A percentile compares a stretch with the other conserved stretches of the same genome.
These are phyloP conservation scores for Themeda triandra DNA, from an alignment of 176 grass and related monocot species.

Conservation along the genomic window DNA sequence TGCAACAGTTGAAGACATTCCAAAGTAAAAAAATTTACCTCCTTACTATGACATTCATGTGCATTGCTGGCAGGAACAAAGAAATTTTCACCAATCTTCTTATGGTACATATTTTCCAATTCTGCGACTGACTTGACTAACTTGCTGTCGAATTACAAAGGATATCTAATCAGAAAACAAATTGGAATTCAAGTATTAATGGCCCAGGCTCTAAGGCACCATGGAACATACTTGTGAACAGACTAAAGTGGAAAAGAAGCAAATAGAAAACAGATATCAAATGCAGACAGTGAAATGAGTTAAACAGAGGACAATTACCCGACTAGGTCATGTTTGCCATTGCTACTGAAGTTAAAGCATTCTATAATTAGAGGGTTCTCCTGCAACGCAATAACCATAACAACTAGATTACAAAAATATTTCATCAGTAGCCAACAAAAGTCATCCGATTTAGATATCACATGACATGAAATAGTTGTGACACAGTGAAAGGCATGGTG, in stretches of 20 bases:
- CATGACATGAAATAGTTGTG: neutral
- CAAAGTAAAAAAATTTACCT: constrained; percentile 47
- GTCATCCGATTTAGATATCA: neutral
- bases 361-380: constrained; percentile 91
- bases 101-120: constrained; percentile 73
- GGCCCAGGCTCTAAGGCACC: constrained; percentile 28
- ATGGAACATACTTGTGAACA: constrained; percentile 21
- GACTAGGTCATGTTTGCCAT: constrained; percentile 92
- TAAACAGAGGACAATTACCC: constrained; percentile 64
- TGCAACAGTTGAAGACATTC: constrained; percentile 19
- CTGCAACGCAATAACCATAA: constrained; percentile 58
- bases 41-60: constrained; percentile 81
- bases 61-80: constrained; percentile 62
- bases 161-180: constrained; percentile 57
- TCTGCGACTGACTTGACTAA: constrained; percentile 85
- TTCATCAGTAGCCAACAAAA: constrained; percentile 24
- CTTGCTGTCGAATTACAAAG: constrained; percentile 76
- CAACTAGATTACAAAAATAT: constrained; percentile 21
- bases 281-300: neutral
- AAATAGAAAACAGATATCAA: neutral
- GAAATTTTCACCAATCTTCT: constrained; percentile 67
- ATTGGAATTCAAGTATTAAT: constrained; percentile 41
- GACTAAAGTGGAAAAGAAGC: constrained; percentile 12
- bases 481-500: neutral
- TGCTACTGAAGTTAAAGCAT: constrained; percentile 93